Conservation (phyloP, 2,329 filamentous ascomycete genomes). For the Alternaria atra region DNA sequence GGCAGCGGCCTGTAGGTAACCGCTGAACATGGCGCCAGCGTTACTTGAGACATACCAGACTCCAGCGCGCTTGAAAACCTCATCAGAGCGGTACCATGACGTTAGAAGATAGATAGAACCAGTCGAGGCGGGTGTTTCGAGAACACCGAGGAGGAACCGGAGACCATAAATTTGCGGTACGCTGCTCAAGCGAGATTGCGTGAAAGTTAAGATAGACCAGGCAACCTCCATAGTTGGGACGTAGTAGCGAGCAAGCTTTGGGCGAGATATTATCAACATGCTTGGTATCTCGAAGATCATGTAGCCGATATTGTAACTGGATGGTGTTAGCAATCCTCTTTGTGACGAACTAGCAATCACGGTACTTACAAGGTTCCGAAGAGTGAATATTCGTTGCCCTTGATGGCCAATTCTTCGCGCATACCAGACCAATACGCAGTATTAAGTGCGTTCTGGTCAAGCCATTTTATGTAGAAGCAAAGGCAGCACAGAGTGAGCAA, state of each 20-base stretch:
- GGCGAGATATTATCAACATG: constrained; percentile 46
- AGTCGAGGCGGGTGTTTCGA: constrained; percentile 39
- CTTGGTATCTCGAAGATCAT: constrained; percentile 46
- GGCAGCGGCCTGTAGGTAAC: constrained; percentile 62
- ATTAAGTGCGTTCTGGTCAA: constrained; percentile 32
- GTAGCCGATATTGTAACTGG: constrained; percentile 41
- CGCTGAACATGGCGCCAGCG: constrained; percentile 62
- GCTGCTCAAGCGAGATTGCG: constrained; percentile 41
- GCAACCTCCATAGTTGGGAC: constrained; percentile 46
- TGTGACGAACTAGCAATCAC: no score
- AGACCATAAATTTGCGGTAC: constrained; percentile 46
- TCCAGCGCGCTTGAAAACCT: constrained; percentile 62
- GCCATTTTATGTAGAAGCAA: constrained; percentile 36
- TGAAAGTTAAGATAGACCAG: constrained; percentile 49
- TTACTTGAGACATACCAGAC: constrained; percentile 61
- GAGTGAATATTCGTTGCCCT: constrained; percentile 65
- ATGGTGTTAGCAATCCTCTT: background rate
- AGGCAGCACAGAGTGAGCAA: constrained; percentile 31
- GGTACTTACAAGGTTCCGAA: constrained; percentile 51
- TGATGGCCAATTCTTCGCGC: constrained; percentile 32
- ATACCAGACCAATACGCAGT: constrained; percentile 34
- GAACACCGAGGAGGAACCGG: constrained; percentile 43
- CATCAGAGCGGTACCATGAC: constrained; percentile 52
- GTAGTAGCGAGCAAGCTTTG: constrained; percentile 42
- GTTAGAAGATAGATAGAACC: constrained; percentile 42